Percentiles rank a stretch among this genome's conserved stretches.
phyloP scores from a whole-genome alignment of 1,284 basidiomycete species.

The Cutaneotrichosporon spelunceum region DNA sequence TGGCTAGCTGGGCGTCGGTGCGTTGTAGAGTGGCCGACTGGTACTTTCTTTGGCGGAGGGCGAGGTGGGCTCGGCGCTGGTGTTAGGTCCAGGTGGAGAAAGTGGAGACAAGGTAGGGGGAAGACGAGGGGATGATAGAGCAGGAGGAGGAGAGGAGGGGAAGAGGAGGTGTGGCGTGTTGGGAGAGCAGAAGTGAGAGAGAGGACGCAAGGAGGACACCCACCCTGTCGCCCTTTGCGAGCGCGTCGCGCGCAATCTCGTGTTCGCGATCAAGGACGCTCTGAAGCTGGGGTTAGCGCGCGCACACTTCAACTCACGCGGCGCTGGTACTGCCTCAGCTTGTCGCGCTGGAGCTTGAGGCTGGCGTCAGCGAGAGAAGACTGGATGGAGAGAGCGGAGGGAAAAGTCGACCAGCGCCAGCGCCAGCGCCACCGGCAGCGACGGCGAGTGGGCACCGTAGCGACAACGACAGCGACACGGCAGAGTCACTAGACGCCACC shows the following conservation, averaged over 20 bases:
- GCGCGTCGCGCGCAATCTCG: conserved; percentile 77
- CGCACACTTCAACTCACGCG: conserved; percentile 59
- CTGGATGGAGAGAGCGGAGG: neutral
- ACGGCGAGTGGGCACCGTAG: too few relatives aligned
- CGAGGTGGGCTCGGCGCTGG: too few relatives aligned
- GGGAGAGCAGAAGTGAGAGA: too few relatives aligned
- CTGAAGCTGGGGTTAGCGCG: conserved; percentile 65
- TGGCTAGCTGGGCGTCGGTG: neutral
- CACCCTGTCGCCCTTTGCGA: conserved; percentile 77
- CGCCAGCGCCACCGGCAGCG: too few relatives aligned
- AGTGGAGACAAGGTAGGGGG: too few relatives aligned
- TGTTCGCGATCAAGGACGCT: conserved; percentile 79
- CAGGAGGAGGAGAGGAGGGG: neutral
- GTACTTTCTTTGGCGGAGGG: too few relatives aligned
- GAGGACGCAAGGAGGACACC: too few relatives aligned
- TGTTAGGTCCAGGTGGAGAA: too few relatives aligned
- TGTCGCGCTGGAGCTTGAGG: conserved; percentile 92
- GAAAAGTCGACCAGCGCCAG: neutral
- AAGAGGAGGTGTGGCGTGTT: too few relatives aligned
- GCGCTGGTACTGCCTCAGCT: conserved; percentile 91
- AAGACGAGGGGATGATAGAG: neutral
- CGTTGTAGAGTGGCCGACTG: too few relatives aligned
- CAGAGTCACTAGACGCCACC: too few relatives aligned
- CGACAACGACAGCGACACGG: too few relatives aligned
- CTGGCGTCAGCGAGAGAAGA: conserved; percentile 50